Evolutionary conservation across 2,329 filamentous ascomycete genomes (phyloP), one percentile per base, ranked within the genome.

Genomic region (Ophiocordyceps polyrhachis-furcata): DNA sequence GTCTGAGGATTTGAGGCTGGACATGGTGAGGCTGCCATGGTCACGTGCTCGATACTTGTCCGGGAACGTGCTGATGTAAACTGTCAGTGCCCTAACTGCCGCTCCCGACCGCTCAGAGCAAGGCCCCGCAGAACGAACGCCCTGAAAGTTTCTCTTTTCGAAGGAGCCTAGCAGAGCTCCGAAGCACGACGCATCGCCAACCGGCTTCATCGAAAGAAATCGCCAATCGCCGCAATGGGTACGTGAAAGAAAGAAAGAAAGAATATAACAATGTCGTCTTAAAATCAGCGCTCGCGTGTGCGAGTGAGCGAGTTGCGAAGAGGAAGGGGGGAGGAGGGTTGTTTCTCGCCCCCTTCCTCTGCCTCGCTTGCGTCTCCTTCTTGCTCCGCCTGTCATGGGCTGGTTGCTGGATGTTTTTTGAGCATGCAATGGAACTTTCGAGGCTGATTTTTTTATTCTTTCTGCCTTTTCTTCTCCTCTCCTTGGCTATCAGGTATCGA

Each of bases 371-470:
- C 41, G 37, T 42, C 43, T 28, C 41, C 28, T 23, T 21, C 23
- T 38, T 31, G 31, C 14, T 31, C 13, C 25, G 11, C 14, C 19
- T 5, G 13, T 15, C 2, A 23, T 12, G 29, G 14, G 20, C 28
- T 21, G 13, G 12, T n/a, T 9, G 40, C 25, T 57, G 54, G 48
- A 7, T 28, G 5, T 58, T 60, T 4, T 15, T 72, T 51, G 76
- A 80, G 76, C 76, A 80, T 79, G 71, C 71, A 38, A 6, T 65
- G 65, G 68, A 70, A 68, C 63, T 60, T 60, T 12, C 42, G 35
- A 70, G 72, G 74, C 76, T 79, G 73, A 80, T 71, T 62, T 67
- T 62, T n/a, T n/a, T n/a, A n/a, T n/a, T n/a, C n/a, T n/a, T n/a
- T 62, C 61, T 59, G 63, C 65, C 54, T 53, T 62, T 63, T 53